Percentiles rank a stretch among this genome's conserved stretches.
These are phyloP conservation scores for Yarrowia osloensis DNA, from an alignment of 805 yeast genomes.

Conservation along the genomic window DNA sequence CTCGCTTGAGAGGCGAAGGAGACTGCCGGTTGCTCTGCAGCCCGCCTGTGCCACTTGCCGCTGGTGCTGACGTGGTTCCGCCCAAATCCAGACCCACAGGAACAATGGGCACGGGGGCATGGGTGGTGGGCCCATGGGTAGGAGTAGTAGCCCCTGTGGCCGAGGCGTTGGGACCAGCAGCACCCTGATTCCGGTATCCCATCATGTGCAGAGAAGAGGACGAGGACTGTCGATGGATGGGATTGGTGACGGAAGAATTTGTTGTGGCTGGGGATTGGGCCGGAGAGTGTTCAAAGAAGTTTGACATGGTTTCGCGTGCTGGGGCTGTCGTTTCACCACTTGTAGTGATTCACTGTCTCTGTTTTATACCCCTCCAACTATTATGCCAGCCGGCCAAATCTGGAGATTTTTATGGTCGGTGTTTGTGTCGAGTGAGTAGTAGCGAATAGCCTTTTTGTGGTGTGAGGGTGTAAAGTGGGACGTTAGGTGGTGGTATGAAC, in stretches of 20 bases:
- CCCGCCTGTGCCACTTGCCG: neutral
- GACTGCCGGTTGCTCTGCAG: slow-evolving; percentile 22
- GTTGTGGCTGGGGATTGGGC: slow-evolving; percentile 20
- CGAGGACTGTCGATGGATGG: slow-evolving; percentile 23
- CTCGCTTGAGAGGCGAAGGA: slow-evolving; percentile 31
- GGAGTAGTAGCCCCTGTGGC: slow-evolving; percentile 5
- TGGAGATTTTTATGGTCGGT: slow-evolving; percentile 21
- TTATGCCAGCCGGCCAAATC: slow-evolving; percentile 28
- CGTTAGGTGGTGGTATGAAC: neutral
- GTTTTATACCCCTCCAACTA: slow-evolving; percentile 27
- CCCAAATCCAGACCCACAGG: slow-evolving; percentile 25
- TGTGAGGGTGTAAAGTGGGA: slow-evolving; percentile 9
- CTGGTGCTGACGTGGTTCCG: neutral
- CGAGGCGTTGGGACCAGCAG: neutral
- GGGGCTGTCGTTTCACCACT: neutral
- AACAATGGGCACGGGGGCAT: slow-evolving; percentile 13
- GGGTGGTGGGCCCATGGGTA: slow-evolving; percentile 5
- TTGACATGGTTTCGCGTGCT: slow-evolving; percentile 1
- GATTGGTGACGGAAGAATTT: slow-evolving; percentile 1
- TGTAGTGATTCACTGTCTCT: slow-evolving; percentile 4
- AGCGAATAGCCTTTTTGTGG: slow-evolving; percentile 24
- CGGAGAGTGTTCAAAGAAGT: slow-evolving; percentile 28
- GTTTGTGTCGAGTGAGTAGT: slow-evolving; percentile 22
- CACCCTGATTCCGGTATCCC: slow-evolving; percentile 5
- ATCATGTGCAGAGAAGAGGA: slow-evolving; percentile 25